Percentiles rank a stretch among this genome's conserved stretches.
Evolutionary conservation across 1,284 basidiomycete species (phyloP).

Genomic region (Ganoderma resinaceum): DNA sequence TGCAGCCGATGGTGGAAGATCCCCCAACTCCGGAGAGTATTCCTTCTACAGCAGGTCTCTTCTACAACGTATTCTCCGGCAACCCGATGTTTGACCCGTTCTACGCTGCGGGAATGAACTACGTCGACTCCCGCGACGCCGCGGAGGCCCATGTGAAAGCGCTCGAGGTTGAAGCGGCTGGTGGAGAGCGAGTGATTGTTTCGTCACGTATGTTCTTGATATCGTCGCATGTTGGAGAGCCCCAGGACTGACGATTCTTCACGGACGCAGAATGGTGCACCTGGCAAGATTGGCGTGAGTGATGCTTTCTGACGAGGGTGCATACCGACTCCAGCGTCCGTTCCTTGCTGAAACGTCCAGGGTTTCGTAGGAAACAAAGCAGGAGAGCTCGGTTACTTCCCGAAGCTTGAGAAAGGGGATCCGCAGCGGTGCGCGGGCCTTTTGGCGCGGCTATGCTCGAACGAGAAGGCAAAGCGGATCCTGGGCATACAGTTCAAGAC

Average conservation of each 20-base stretch:
- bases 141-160: conserved; percentile 59
- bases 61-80: conserved; percentile 14
- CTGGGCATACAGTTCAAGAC: background rate
- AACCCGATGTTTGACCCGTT: conserved; percentile 41
- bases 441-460: background rate
- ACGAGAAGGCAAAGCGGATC: conserved; percentile 1
- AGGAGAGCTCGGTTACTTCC: background rate
- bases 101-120: conserved; percentile 35
- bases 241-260: background rate
- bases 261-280: background rate
- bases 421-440: background rate
- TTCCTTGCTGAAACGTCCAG: background rate
- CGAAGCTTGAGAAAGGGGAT: conserved; percentile 1
- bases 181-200: conserved; percentile 57
- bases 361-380: background rate
- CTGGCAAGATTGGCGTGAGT: conserved; percentile 5
- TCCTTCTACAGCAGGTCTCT: conserved; percentile 9
- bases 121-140: conserved; percentile 67
- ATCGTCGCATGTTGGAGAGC: no score
- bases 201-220: conserved; percentile 34
- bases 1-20: conserved; percentile 25
- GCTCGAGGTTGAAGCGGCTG: conserved; percentile 53
- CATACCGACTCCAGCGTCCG: background rate
- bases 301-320: background rate
- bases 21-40: conserved; percentile 21